These are phyloP conservation scores for Xylaria sp. DNA, from an alignment of 2,329 filamentous ascomycete species.

Conservation along the genomic window DNA sequence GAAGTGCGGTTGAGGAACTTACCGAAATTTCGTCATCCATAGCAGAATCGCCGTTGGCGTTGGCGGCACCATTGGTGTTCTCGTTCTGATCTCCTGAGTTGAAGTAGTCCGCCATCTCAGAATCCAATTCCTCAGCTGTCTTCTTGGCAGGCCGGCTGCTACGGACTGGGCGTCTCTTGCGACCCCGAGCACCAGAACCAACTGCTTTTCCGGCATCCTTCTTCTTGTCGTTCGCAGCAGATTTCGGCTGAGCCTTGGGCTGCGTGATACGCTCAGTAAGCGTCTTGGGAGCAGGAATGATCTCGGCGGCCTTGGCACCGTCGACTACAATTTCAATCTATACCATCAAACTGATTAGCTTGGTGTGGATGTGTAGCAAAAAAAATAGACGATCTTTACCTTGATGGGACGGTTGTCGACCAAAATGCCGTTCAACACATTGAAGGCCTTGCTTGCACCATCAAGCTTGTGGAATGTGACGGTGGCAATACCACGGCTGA, in stretches of 20 bases:
- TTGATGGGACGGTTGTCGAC: conserved; percentile 93
- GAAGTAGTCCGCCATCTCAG: conserved; percentile 98
- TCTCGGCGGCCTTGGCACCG: conserved; percentile 75
- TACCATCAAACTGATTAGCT: conserved; percentile 42
- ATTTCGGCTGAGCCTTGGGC: conserved; percentile 81
- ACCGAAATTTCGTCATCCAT: conserved; percentile 73
- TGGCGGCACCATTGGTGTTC: conserved; percentile 56
- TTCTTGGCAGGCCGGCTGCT: conserved; percentile 79
- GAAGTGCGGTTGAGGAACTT: conserved; percentile 19
- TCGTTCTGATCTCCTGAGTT: conserved; percentile 60
- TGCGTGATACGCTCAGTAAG: conserved; percentile 85
- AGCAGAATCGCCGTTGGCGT: conserved; percentile 61
- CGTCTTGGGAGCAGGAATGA: conserved; percentile 73
- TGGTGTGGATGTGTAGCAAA: neutral
- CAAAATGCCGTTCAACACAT: conserved; percentile 85
- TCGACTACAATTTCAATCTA: conserved; percentile 93
- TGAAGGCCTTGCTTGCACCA: conserved; percentile 85
- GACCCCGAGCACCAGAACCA: conserved; percentile 57
- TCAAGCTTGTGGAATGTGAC: conserved; percentile 86
- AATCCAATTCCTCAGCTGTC: conserved; percentile 94
- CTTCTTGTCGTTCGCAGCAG: conserved; percentile 79
- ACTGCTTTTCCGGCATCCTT: conserved; percentile 61
- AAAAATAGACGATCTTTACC: conserved; percentile 61
- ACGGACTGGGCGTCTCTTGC: conserved; percentile 65
- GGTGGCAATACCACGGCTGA: conserved; percentile 91